Base-by-base conservation (phyloP, 148 eudicot genomes). In the Vaccinium vitisidaea region DNA sequence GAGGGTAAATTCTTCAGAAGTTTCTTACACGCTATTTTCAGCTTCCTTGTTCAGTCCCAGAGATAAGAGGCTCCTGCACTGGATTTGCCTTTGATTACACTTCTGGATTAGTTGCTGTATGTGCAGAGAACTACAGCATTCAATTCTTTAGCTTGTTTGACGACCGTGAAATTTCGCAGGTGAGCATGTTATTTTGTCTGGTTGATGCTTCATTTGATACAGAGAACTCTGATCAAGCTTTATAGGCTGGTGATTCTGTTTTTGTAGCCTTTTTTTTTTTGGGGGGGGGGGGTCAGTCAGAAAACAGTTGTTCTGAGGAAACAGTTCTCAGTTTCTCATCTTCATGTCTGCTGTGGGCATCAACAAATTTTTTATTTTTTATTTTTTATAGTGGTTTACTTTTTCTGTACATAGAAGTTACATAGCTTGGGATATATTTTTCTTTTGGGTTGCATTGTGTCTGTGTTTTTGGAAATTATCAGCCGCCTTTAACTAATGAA, bases 71-170 rank as follows among this genome's bases (percentile, higher is more conserved):
- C 61, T 83, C 90, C 70, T 85, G 88, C 85, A 56, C 86, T 58
- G 92, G 92, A 73, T 79, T 93, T 86, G 92, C 88, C 70, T 89
- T 97, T 83, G 92, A 94, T 88, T 73, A 59, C 49, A 84, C 91
- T 65, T 79, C 91, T 78, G 98, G 98, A 50, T 53, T 94, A 84
- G 94, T 90, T 90, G 94, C 93, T 75, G 83, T 95, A 58, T 90
- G 94, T 78, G 86, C 98, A 5, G 94, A 94, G 39, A 91, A 94
- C 82, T 97, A 97, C 84, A 85, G 95, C 84, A 89, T 97, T 89
- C 99, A 97, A 83, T 87, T 97, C 61, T 97, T 93, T 82, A 93
- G 95, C 91, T 88, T 97, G 94, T 89, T 94, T 82, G 91, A 94
- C 89, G 93, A 95, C 87, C 93, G 90, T 83, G 98, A 94, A 87